These are phyloP conservation scores for Exidia glandulosa DNA, from an alignment of 768 basidiomycete species.

Conservation along the genomic window DNA sequence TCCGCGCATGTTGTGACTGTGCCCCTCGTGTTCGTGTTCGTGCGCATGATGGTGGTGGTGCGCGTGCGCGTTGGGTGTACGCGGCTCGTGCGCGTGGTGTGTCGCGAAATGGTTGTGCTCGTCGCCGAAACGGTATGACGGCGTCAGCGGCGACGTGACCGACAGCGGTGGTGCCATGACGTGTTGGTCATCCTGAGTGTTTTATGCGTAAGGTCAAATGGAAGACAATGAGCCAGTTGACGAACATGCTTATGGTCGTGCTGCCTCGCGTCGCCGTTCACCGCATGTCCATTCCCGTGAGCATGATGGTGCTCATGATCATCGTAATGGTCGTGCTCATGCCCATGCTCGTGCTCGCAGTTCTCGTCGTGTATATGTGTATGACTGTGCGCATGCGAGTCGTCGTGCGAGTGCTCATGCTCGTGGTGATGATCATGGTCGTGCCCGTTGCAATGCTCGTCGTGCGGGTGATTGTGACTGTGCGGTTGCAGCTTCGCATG, in stretches of 20 bases:
- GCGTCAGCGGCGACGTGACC: conserved; percentile 45
- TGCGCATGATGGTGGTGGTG: conserved; percentile 50
- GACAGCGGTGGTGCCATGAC: too few species aligned
- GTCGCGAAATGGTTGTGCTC: conserved; percentile 32
- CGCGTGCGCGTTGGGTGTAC: conserved; percentile 28
- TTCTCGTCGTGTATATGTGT: too few species aligned
- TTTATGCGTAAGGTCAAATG: too few species aligned
- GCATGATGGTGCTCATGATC: conserved; percentile 6
- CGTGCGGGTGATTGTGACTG: conserved; percentile 11
- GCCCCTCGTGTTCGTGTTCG: conserved; percentile 43
- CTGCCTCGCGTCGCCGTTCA: conserved; percentile 5
- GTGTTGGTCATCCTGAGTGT: too few species aligned
- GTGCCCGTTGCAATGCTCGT: conserved; percentile 13
- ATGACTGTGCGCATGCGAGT: neutral
- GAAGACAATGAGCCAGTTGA: too few species aligned
- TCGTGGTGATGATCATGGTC: neutral
- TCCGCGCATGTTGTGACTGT: conserved; percentile 98
- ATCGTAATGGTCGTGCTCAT: neutral
- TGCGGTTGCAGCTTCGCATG: conserved; percentile 20
- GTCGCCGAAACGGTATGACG: conserved; percentile 42
- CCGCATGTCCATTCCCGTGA: conserved; percentile 11
- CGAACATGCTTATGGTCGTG: conserved; percentile 8
- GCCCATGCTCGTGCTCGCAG: neutral
- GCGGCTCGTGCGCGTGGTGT: conserved; percentile 15
- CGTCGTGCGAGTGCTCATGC: neutral